These are phyloP conservation scores for Endocalyx cinctus DNA, from an alignment of 2,329 filamentous ascomycete genomes.

Conservation along the genomic window DNA sequence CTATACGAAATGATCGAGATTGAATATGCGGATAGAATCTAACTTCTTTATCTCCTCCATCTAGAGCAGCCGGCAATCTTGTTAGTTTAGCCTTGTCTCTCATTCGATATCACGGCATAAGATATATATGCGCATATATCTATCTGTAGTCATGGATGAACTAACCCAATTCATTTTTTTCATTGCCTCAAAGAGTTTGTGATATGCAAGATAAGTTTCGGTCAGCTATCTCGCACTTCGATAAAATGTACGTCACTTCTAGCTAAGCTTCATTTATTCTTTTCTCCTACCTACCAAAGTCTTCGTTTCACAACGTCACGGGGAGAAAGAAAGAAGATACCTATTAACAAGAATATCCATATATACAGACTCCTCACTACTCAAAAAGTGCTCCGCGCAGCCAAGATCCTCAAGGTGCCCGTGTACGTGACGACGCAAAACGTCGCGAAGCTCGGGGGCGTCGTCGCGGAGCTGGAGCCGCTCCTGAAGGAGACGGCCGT, in stretches of 20 bases:
- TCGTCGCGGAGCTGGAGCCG: constrained; percentile 64
- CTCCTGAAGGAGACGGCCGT: constrained; percentile 48
- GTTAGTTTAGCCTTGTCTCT: no score
- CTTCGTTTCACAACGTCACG: no score
- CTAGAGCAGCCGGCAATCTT: constrained; percentile 47
- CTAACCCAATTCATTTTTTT: no score
- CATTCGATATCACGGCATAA: not conserved
- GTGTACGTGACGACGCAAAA: constrained; percentile 86
- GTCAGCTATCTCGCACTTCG: constrained; percentile 75
- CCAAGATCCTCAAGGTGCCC: constrained; percentile 65
- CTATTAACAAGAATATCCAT: not conserved
- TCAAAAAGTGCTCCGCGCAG: constrained; percentile 63
- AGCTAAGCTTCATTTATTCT: no score
- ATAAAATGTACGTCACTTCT: constrained; percentile 60
- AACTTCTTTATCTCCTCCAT: no score
- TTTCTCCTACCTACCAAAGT: no score
- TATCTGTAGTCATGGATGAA: no score
- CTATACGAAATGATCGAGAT: no score
- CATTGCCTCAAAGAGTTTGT: constrained; percentile 83
- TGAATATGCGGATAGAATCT: no score
- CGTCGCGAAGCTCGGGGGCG: constrained; percentile 70
- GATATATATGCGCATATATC: no score
- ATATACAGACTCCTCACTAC: constrained; percentile 58
- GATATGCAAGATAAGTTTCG: constrained; percentile 95
- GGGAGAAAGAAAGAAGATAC: not conserved